Evolutionary conservation across 208 protist genomes (phyloP).

Genomic region (Angomonas deanei): DNA sequence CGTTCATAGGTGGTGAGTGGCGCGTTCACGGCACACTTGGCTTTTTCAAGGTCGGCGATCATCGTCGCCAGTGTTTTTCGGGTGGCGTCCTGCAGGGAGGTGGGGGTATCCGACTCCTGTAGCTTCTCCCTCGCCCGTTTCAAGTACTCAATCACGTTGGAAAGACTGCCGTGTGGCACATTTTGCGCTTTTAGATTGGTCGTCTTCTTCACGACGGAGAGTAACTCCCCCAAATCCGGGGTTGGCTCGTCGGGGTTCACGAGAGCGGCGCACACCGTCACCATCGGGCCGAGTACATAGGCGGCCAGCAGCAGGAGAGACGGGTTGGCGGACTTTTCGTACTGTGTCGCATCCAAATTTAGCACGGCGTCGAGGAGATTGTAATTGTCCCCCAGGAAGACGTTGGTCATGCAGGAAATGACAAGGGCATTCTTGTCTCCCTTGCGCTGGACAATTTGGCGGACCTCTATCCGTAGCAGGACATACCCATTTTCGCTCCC

Average conservation of each 20-base stretch:
- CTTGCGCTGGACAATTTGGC: conserved; percentile 4
- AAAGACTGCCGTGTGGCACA: not conserved
- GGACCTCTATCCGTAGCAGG: conserved; percentile 10
- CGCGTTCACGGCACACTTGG: not conserved
- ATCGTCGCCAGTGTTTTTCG: not conserved
- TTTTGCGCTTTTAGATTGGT: not conserved
- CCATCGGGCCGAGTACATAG: not conserved
- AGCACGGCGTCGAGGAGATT: not conserved
- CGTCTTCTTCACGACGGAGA: not conserved
- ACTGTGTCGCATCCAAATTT: no score
- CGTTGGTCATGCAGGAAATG: conserved; percentile 12
- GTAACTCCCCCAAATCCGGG: not conserved
- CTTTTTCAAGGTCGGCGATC: not conserved
- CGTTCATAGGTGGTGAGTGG: no score
- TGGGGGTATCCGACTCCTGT: not conserved
- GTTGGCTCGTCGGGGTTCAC: not conserved
- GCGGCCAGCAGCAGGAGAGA: not conserved
- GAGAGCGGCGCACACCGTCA: conserved; percentile 2
- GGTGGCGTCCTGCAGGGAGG: not conserved
- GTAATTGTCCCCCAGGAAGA: conserved; percentile 15
- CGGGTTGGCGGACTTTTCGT: not conserved
- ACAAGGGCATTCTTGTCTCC: conserved; percentile 2
- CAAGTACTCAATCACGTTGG: not conserved
- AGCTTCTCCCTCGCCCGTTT: not conserved
- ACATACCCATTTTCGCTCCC: conserved; percentile 3